Evolutionary conservation across 768 basidiomycete genomes (phyloP).

Genomic region (Leccinum barrowsii): DNA sequence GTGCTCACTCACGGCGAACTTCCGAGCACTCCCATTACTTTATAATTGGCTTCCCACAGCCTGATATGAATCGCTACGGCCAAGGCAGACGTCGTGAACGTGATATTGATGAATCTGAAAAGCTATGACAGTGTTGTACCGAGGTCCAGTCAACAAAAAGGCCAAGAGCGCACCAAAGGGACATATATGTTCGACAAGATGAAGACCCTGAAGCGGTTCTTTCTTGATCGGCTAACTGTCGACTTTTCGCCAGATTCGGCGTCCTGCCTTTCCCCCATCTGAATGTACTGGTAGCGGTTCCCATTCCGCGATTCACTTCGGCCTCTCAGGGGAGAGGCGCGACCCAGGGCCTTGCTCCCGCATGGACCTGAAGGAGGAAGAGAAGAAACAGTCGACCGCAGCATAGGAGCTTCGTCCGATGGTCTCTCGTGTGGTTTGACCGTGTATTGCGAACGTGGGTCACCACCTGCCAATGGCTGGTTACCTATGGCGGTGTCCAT

Average conservation of each 20-base stretch:
- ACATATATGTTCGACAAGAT: constrained; percentile 74
- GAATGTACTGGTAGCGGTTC: constrained; percentile 14
- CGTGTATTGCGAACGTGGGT: constrained; percentile 16
- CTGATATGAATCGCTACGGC: constrained; percentile 78
- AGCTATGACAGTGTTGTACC: constrained; percentile 44
- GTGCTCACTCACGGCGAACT: constrained; percentile 66
- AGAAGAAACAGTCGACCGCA: constrained; percentile 25
- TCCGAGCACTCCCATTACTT: constrained; percentile 69
- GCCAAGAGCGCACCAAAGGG: constrained; percentile 55
- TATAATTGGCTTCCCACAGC: constrained; percentile 44
- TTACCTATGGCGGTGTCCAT: neutral
- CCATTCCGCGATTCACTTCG: constrained; percentile 10
- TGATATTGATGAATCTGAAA: constrained; percentile 81
- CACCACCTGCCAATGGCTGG: constrained; percentile 10
- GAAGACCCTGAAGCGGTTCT: constrained; percentile 57
- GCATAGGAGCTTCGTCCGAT: constrained; percentile 21
- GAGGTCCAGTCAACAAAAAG: neutral
- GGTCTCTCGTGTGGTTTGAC: constrained; percentile 12
- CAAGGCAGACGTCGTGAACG: constrained; percentile 75
- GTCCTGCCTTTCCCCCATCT: constrained; percentile 20
- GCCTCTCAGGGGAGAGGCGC: constrained; percentile 59
- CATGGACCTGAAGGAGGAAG: constrained; percentile 45
- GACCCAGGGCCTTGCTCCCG: constrained; percentile 57
- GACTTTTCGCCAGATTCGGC: constrained; percentile 30
- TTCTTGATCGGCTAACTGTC: constrained; percentile 30